phyloP scores from a whole-genome alignment of 495 filamentous ascomycete genomes.

The Neurospora sp. region DNA sequence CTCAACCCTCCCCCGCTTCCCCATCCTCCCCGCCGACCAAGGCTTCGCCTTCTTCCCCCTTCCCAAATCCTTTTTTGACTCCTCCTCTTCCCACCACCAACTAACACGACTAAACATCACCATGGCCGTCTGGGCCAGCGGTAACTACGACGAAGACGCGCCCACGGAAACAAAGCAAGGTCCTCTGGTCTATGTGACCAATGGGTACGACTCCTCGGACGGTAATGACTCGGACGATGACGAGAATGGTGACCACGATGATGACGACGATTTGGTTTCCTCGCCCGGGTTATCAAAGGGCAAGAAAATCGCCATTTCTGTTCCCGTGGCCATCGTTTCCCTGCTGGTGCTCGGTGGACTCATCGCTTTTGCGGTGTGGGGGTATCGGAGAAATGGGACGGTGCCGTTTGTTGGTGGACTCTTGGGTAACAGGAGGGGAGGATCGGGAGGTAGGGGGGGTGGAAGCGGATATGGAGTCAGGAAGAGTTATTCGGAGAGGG shows the following conservation, averaged over 20 bases:
- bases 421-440: neutral
- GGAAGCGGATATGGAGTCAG: slow-evolving; percentile 18
- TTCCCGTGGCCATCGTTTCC: slow-evolving; percentile 15
- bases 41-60: neutral
- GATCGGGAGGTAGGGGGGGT: neutral
- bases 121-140: neutral
- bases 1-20: slow-evolving; percentile 16
- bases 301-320: slow-evolving; percentile 8
- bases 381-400: slow-evolving; percentile 9
- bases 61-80: slow-evolving; percentile 7
- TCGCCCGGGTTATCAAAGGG: neutral
- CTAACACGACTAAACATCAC: neutral
- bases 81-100: too few relatives aligned
- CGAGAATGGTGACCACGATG: neutral
- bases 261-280: neutral
- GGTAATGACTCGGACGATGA: neutral
- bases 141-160: neutral
- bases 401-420: slow-evolving; percentile 10
- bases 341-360: neutral
- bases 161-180: neutral
- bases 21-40: slow-evolving; percentile 4
- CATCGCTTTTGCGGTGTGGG: neutral
- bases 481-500: slow-evolving; percentile 13
- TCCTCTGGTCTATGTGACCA: slow-evolving; percentile 2
- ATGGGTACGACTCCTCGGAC: neutral